Base-by-base conservation (phyloP, 208 protist genomes). In the Leishmania amazonensis region DNA sequence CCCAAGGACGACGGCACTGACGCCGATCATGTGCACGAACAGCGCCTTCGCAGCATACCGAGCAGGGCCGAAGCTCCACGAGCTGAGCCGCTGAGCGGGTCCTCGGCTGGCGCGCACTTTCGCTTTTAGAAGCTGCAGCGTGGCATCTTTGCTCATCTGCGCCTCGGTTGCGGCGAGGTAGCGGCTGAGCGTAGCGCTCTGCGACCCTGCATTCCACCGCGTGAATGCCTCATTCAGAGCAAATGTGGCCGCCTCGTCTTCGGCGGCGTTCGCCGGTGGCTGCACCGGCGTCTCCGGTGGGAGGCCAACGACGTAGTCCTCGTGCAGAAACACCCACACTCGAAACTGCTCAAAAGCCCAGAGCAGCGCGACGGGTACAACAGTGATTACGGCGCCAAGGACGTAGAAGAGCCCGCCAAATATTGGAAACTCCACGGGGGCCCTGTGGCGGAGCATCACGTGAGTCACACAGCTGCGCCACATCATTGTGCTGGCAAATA, bases 281-380 rank as follows among this genome's bases (percentile, higher is more conserved):
- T n/a, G 70, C 60, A 65, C 38, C 5, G 81, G 81, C 49, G 67
- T 40, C 60, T 78, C 71, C 6, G 81, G 76, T 24, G 76, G 76
- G 47, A 85, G 81, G 76, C 79, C 76, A 31, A 38, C 49, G 17
- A 85, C 64, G 19, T 28, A 60, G 60, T 85, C 76, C 71, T 85
- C 81, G 58, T 85, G 78, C 9, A 85, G n/a, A 42, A 81, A 81
- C 1, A 51, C 76, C 81, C 75, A 81, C 71, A 74, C 76, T 3
- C 35, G n/a, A 53, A 85, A 85, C 8, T 71, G 70, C 49, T 81
- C 70, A 53, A 80, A 81, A 4, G 21, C 49, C 58, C 76, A 62
- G 38, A 85, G 70, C 3, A 85, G 58, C 6, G 24, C 71, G 24
- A 51, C 13, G 3, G 81, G 45, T 9, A 81, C 38, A 31, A 73